Percentiles rank a stretch among this genome's conserved stretches.
These are phyloP conservation scores for Stromatinia cepivora DNA, from an alignment of 2,329 filamentous ascomycete species.

Conservation along the genomic window DNA sequence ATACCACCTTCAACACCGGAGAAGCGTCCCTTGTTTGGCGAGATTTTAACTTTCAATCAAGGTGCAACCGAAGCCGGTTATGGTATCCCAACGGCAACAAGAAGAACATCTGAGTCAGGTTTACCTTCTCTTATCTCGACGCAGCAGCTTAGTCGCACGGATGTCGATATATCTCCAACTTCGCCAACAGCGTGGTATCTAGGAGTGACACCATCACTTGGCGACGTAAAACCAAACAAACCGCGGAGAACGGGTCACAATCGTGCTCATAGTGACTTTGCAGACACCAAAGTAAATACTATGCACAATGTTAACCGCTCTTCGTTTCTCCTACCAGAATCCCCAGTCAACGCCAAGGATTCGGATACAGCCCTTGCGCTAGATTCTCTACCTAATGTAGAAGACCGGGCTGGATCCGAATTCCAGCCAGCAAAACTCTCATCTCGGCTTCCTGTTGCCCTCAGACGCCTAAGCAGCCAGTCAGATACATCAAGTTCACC, in stretches of 20 bases:
- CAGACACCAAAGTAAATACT: conserved; percentile 40
- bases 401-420: not conserved
- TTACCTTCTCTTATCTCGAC: conserved; percentile 50
- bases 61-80: conserved; percentile 56
- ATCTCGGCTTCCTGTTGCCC: conserved; percentile 36
- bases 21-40: conserved; percentile 69
- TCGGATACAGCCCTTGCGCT: not conserved
- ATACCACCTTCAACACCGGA: conserved; percentile 34
- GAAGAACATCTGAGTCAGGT: conserved; percentile 72
- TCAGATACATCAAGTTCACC: conserved; percentile 46
- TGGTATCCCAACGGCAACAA: conserved; percentile 56
- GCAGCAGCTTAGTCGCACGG: conserved; percentile 56
- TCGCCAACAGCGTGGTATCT: conserved; percentile 69
- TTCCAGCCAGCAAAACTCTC: conserved; percentile 23
- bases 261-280: conserved; percentile 62
- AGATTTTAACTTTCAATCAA: conserved; percentile 63
- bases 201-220: conserved; percentile 47
- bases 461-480: conserved; percentile 42
- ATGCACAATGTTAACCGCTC: conserved; percentile 26
- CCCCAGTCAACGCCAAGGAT: conserved; percentile 10
- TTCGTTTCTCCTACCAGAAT: conserved; percentile 18
- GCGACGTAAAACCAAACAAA: conserved; percentile 40
- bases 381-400: not conserved
- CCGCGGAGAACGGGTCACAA: conserved; percentile 45
- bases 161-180: conserved; percentile 56